A percentile compares a stretch with the other conserved stretches of the same genome.
phyloP scores from a whole-genome alignment of 2,329 filamentous ascomycete species.

The Botryotinia narcissicola region DNA sequence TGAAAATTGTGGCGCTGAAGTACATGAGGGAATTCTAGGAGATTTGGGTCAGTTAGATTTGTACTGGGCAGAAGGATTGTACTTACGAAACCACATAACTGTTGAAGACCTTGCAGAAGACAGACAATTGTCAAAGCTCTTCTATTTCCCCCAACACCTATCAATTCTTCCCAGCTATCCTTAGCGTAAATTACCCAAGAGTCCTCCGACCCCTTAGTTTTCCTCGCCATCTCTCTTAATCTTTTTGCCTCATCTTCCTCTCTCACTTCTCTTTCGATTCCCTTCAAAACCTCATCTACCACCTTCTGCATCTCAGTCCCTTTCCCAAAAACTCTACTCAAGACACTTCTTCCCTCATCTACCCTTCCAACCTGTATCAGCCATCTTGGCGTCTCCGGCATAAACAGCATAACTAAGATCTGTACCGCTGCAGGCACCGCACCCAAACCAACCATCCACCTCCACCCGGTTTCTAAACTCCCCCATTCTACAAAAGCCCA shows the following conservation, averaged over 20 bases:
- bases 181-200: constrained; percentile 31
- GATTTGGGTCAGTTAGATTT: constrained; percentile 16
- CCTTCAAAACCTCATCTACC: constrained; percentile 60
- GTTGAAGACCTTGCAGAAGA: constrained; percentile 81
- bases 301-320: constrained; percentile 45
- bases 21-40: constrained; percentile 86
- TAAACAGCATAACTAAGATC: constrained; percentile 61
- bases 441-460: constrained; percentile 88
- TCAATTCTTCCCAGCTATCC: constrained; percentile 52
- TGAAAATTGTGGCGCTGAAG: constrained; percentile 80
- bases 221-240: constrained; percentile 29
- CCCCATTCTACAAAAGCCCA: constrained; percentile 66
- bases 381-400: constrained; percentile 91
- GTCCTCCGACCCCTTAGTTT: constrained; percentile 24
- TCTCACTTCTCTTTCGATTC: constrained; percentile 72
- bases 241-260: constrained; percentile 58
- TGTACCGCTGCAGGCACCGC: constrained; percentile 74
- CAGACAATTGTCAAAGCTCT: constrained; percentile 82
- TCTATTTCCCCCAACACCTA: constrained; percentile 60
- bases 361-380: constrained; percentile 67
- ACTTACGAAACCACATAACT: constrained; percentile 78
- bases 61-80: not conserved
- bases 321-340: constrained; percentile 61
- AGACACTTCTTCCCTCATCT: constrained; percentile 60
- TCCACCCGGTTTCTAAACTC: constrained; percentile 63